Evolutionary conservation across 768 basidiomycete species (phyloP), one percentile per base, ranked within the genome.

Genomic region (Cantharellus anzutake): DNA sequence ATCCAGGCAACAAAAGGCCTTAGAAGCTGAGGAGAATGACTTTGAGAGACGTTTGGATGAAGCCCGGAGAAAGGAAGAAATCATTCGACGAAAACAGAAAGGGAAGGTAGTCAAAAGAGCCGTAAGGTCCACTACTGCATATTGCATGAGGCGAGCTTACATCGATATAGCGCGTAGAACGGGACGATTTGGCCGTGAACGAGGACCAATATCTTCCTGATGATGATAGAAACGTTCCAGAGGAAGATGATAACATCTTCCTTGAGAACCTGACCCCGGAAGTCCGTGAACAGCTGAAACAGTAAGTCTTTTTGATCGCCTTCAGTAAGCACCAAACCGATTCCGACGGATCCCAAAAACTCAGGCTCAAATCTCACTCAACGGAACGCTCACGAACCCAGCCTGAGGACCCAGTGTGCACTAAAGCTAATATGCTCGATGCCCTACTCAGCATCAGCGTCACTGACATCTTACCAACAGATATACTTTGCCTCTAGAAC

Each of bases 401-500:
- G 39, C 72, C 72, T 20, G 64, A 66, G 51, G 82, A 82, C 60
- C 75, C 76, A 14, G 75, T 76, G 3, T 86, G 84, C 66, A 84
- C 80, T 42, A 86, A 63, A 42, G 65, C 64, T 59, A 41, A 48
- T 42, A 34, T 56, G 34, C 7, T 1, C 56, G 56, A 7, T 51
- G 7, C 52, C 35, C 7, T 37, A 14, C 39, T 34, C 2, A n/a
- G 4, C 4, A 4, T 41, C 11, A 16, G 4, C 41, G 29, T 40
- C 7, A 56, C 55, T 41, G 7, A 57, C 42, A 5, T 14, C 38
- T 11, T 16, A 29, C 11, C 34, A 34, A 0, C 41, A 90, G 74
- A 83, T 98, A 62, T 96, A 81, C 69, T 96, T 93, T 67, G 86
- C 93, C 0, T 98, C 96, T 0, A 77, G 94, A 40, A 99, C 94